Base-by-base conservation (phyloP, 768 basidiomycete species). In the Hericium rajendrae region DNA sequence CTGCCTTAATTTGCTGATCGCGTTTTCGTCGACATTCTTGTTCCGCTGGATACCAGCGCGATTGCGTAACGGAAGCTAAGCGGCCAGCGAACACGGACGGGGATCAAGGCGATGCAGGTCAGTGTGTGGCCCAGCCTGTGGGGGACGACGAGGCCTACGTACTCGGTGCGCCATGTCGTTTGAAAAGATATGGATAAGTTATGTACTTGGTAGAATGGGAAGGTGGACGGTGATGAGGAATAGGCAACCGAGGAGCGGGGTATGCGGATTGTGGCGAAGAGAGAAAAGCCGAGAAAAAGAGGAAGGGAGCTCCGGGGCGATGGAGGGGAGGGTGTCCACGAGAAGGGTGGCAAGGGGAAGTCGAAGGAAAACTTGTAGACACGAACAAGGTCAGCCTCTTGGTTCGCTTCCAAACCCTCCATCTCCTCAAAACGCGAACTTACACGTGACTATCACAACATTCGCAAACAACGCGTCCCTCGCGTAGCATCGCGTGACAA, bases 21-120 rank as follows among this genome's bases (percentile, higher is more conserved):
- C 85, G 66, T 91, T 90, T 74, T 91, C 89, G 68, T 91, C 89
- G 59, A 73, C 81, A 70, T 86, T 88, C 68, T 76, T 79, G 57
- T 69, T 58, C 64, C 88, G 86, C 68, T 84, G 83, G 62, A 80
- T 73, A 62, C 82, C 74, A 50, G 78, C 72, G 64, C 88, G 82
- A 60, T 74, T 72, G 65, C 88, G 85, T 73, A 84, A 76, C 57
- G 86, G 82, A 64, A 84, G 69, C 88, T 91, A 55, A 48, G 41
- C 16, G 37, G 32, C 32, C 41, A 8, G 15, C 9, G 52, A 41
- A 39, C 22, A 64, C 54, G 57, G 51, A 54, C 52, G 54, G 39
- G 41, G 51, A 28, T 11, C 46, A 20, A 22, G 41, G 57, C 58
- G 20, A 61, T 9, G 32, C 43, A 51, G 28, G 28, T 51, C 57